Evolutionary conservation across 768 basidiomycete genomes (phyloP).

Genomic region (Lactarius quietus): DNA sequence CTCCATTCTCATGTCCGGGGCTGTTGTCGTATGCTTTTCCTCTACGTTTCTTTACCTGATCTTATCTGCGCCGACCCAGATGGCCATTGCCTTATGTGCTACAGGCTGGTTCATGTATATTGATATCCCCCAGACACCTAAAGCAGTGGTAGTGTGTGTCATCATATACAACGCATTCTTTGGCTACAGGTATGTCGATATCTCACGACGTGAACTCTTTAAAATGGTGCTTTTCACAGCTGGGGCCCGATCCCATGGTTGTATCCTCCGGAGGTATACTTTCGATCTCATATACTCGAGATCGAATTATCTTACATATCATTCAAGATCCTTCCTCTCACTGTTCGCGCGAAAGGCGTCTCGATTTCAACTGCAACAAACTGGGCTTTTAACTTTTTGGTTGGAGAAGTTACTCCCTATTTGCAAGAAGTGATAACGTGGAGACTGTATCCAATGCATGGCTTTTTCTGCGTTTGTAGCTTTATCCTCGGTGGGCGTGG

Average conservation of each 20-base stretch:
- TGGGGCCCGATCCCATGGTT: slow-evolving; percentile 91
- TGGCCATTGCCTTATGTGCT: slow-evolving; percentile 73
- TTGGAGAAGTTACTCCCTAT: slow-evolving; percentile 83
- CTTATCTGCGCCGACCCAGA: slow-evolving; percentile 41
- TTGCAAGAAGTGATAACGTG: slow-evolving; percentile 86
- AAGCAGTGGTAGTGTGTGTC: slow-evolving; percentile 84
- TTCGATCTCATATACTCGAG: background rate
- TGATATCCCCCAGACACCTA: slow-evolving; percentile 79
- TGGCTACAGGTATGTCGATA: slow-evolving; percentile 62
- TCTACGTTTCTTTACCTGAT: background rate
- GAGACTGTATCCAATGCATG: slow-evolving; percentile 95
- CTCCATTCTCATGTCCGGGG: slow-evolving; percentile 81
- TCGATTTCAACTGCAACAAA: slow-evolving; percentile 91
- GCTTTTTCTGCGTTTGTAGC: slow-evolving; percentile 85
- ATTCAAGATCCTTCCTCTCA: slow-evolving; percentile 81
- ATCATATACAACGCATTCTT: slow-evolving; percentile 93
- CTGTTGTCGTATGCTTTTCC: slow-evolving; percentile 57
- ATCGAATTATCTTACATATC: slow-evolving; percentile 12
- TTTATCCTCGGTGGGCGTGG: slow-evolving; percentile 63
- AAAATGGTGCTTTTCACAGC: slow-evolving; percentile 32
- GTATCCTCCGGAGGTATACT: slow-evolving; percentile 75
- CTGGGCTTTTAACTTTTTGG: slow-evolving; percentile 81
- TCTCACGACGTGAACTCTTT: background rate
- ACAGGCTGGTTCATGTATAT: slow-evolving; percentile 95
- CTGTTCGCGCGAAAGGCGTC: slow-evolving; percentile 92